A percentile compares a stretch with the other conserved stretches of the same genome.
These are phyloP conservation scores for Paramecium tetraurelia DNA, from an alignment of 73 alveolate species.

Conservation along the genomic window DNA sequence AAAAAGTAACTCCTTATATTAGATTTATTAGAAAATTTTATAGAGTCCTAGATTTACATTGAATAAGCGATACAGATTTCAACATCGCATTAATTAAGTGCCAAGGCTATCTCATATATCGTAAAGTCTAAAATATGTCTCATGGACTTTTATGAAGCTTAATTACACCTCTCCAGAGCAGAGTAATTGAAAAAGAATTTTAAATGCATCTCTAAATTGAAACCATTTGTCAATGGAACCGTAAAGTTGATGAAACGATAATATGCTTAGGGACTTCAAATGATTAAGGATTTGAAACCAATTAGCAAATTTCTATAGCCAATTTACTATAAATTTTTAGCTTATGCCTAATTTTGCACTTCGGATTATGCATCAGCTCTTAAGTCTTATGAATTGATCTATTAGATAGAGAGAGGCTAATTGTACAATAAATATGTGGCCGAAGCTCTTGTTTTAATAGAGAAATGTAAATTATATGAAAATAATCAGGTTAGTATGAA, in stretches of 20 bases:
- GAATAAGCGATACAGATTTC: neutral
- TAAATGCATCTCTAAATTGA: neutral
- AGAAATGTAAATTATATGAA: neutral
- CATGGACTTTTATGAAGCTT: neutral
- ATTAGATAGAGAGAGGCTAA: neutral
- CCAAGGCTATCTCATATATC: neutral
- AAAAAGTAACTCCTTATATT: neutral
- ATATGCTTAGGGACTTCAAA: neutral
- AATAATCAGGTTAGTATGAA: neutral
- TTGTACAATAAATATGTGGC: neutral
- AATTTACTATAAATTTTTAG: neutral
- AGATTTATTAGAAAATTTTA: neutral
- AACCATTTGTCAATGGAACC: constrained; percentile 22
- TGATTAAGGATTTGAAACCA: neutral
- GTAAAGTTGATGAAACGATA: constrained; percentile 10
- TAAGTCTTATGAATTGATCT: neutral
- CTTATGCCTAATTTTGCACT: constrained; percentile 36
- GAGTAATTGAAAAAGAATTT: neutral
- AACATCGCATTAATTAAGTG: neutral
- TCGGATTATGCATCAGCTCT: neutral
- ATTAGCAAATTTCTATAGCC: neutral
- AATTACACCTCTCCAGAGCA: neutral
- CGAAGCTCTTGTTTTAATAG: neutral
- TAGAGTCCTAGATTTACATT: neutral
- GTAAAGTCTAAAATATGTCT: neutral